phyloP scores from a whole-genome alignment of 2,329 filamentous ascomycete genomes.

The Colletotrichum theobromicola region DNA sequence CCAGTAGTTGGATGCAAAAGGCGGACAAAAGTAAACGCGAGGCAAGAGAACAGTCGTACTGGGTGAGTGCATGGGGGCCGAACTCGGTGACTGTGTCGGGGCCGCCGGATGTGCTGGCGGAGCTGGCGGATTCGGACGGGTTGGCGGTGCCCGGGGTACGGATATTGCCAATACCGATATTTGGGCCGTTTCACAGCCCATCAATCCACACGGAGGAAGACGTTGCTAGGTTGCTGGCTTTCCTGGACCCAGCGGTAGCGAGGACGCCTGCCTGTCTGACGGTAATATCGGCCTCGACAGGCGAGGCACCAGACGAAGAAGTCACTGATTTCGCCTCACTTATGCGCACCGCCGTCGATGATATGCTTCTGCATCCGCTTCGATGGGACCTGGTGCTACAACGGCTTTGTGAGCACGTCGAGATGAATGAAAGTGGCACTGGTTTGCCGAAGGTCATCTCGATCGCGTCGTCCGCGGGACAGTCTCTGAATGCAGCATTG shows the following conservation, averaged over 20 bases:
- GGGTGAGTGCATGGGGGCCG: not conserved
- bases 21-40: not conserved
- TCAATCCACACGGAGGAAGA: not conserved
- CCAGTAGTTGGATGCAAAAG: not conserved
- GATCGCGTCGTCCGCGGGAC: not conserved
- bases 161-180: not conserved
- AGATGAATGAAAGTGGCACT: not conserved
- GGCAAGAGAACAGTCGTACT: not conserved
- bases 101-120: not conserved
- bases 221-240: not conserved
- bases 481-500: not conserved
- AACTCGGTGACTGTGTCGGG: not conserved
- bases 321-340: not conserved
- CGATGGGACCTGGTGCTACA: not conserved
- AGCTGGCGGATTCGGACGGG: not conserved
- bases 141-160: not conserved
- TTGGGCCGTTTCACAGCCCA: conserved; percentile 1
- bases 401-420: not conserved
- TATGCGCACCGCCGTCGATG: not conserved
- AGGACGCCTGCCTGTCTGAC: not conserved
- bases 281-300: not conserved
- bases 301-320: not conserved
- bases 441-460: not conserved
- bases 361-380: not conserved
- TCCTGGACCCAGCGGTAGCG: not conserved